phyloP scores from a whole-genome alignment of 179 eudicot genomes.

The Patellifolia procumbens region DNA sequence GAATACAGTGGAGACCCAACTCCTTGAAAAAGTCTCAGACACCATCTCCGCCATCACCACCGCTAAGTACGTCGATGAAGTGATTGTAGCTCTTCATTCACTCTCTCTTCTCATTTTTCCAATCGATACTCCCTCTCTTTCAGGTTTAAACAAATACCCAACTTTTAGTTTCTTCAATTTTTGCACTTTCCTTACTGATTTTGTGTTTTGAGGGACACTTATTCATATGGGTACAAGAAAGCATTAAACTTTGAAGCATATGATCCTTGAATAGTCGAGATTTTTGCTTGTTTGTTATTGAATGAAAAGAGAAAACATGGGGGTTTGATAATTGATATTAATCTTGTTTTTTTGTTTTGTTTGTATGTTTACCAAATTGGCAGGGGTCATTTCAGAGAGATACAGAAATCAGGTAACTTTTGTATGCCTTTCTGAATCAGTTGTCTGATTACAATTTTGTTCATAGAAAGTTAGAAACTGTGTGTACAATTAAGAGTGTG shows the following conservation, averaged over 20 bases:
- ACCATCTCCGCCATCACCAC: constrained; percentile 49
- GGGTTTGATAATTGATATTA: constrained; percentile 19
- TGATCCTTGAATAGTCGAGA: not conserved
- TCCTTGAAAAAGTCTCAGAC: constrained; percentile 33
- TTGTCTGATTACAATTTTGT: no score
- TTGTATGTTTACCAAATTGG: constrained; percentile 12
- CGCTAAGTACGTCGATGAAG: constrained; percentile 63
- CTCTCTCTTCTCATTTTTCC: constrained; percentile 67
- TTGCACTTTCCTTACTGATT: not conserved
- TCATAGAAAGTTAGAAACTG: no score
- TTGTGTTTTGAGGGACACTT: not conserved
- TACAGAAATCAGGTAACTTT: constrained; percentile 57
- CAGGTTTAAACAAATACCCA: constrained; percentile 38
- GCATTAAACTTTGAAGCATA: not conserved
- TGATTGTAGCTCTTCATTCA: constrained; percentile 68
- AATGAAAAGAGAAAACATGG: not conserved
- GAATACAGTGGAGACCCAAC: constrained; percentile 18
- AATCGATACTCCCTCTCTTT: constrained; percentile 43
- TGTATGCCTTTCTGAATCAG: not conserved
- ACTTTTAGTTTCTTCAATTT: not conserved
- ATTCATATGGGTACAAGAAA: not conserved
- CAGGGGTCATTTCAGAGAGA: constrained; percentile 59
- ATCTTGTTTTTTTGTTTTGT: constrained; percentile 14
- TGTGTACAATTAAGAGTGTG: no score
- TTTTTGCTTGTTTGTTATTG: not conserved